These are phyloP conservation scores for Ceratonia siliqua DNA, from an alignment of 306 rosid species.

Conservation along the genomic window DNA sequence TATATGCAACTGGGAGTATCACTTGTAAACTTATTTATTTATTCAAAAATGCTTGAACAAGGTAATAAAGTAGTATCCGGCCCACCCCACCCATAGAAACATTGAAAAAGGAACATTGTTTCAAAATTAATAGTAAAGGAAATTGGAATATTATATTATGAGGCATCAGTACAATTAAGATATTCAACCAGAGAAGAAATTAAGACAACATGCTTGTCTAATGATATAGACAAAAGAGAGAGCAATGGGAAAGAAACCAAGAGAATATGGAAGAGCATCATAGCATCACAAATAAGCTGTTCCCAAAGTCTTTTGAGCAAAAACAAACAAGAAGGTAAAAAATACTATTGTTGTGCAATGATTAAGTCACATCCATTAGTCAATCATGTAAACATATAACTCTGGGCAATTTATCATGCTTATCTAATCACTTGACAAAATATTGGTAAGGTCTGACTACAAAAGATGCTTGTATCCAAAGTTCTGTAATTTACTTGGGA, in stretches of 20 bases:
- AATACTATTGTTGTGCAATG: not conserved
- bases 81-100: not conserved
- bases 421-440: not conserved
- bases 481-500: conserved; percentile 6
- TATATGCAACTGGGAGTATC: not conserved
- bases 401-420: not conserved
- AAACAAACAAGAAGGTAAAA: not conserved
- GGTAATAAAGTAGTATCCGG: not conserved
- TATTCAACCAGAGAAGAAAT: not conserved
- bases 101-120: not conserved
- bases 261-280: not conserved
- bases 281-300: not conserved
- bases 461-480: conserved; percentile 16
- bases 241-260: not conserved
- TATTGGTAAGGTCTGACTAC: not conserved
- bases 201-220: too few relatives aligned
- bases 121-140: not conserved
- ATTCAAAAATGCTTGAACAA: conserved; percentile 7
- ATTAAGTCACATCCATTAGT: not conserved
- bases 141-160: not conserved
- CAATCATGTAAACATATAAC: not conserved
- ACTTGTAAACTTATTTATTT: not conserved
- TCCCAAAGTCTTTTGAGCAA: not conserved
- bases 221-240: not conserved
- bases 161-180: not conserved